A percentile compares a stretch with the other conserved stretches of the same genome.
phyloP scores from a whole-genome alignment of 495 filamentous ascomycete species.

The Hypoxylon intermedium region DNA sequence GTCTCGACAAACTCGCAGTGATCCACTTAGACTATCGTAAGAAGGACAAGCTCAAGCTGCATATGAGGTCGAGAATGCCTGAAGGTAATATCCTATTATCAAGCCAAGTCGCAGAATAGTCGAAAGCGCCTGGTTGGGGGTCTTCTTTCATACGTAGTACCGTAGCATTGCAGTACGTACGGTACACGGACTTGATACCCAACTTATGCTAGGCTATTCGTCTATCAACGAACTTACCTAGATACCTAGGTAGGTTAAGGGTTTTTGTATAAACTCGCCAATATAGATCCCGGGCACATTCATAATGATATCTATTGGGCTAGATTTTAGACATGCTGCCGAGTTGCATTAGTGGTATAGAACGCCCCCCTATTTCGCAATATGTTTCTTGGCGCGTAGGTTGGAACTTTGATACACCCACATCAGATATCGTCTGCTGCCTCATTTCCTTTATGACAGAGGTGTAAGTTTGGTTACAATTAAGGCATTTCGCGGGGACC shows the following conservation, averaged over 20 bases:
- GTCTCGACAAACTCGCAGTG: constrained; percentile 14
- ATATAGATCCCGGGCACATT: not conserved
- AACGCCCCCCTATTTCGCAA: constrained; percentile 23
- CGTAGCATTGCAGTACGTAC: constrained; percentile 22
- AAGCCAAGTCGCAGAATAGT: constrained; percentile 12
- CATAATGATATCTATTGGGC: constrained; percentile 5
- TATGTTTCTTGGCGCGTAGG: constrained; percentile 14
- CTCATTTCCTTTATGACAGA: constrained; percentile 6
- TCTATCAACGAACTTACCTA: constrained; percentile 5
- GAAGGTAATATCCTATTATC: constrained; percentile 19
- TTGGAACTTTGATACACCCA: not conserved
- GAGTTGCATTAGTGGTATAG: constrained; percentile 22
- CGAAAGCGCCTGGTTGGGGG: constrained; percentile 3
- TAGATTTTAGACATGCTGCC: constrained; percentile 23
- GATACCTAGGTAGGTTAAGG: too few relatives aligned
- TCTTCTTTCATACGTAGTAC: constrained; percentile 17
- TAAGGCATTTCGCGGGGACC: constrained; percentile 7
- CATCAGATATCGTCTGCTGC: not conserved
- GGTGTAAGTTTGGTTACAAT: not conserved
- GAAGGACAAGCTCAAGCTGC: constrained; percentile 18
- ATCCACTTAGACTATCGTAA: constrained; percentile 8
- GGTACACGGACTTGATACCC: constrained; percentile 18
- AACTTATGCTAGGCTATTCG: constrained; percentile 19
- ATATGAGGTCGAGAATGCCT: constrained; percentile 27
- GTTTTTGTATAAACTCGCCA: not conserved